Base-by-base conservation (phyloP, 2,329 filamentous ascomycete species). In the Septoria linicola region DNA sequence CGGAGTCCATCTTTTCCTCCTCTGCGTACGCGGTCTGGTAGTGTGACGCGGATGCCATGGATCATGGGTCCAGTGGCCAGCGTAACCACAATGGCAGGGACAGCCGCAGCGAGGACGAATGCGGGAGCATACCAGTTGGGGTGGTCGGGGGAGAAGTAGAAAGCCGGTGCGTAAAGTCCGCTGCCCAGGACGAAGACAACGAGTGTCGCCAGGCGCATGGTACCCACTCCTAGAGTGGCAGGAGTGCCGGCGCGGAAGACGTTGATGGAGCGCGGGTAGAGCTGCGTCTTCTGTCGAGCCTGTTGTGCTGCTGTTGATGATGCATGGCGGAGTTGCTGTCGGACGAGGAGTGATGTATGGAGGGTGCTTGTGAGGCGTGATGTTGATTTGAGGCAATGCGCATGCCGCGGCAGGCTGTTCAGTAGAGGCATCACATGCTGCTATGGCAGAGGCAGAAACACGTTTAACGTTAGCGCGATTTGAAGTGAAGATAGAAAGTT, bases 181-280 rank as follows among this genome's bases (percentile, higher is more conserved):
- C 41, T 30, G 20, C 88, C 88, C 59, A 86, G 81, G 17, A 77
- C 78, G 49, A 85, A 85, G 32, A 87, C 69, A 54, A 89, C 81
- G 34, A 93, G 76, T 2, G 85, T 84, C 1, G 83, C 83, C 49
- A 92, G 72, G 63, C 89, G 89, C 55, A 88, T 68, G 64, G 83
- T 80, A 41, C 85, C 87, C 39, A 92, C 71, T 59, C 87, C 84
- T 5, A 83, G 80, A 23, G 80, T 85, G 51, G 81, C 78, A 7
- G 78, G 77, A 0, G 81, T 85, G 45, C 88, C 87, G 46, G 83
- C 83, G 70, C 90, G 86, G 69, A 88, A 95, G 55, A 95, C 35
- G 59, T 89, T 77, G 21, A 91, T 65, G 11, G 73, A 73, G 57
- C 81, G 76, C 0, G 82, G 81, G 52, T 79, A 78, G 27, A 70